phyloP scores from a whole-genome alignment of 345 rosid genomes.

The Corymbia maculata region DNA sequence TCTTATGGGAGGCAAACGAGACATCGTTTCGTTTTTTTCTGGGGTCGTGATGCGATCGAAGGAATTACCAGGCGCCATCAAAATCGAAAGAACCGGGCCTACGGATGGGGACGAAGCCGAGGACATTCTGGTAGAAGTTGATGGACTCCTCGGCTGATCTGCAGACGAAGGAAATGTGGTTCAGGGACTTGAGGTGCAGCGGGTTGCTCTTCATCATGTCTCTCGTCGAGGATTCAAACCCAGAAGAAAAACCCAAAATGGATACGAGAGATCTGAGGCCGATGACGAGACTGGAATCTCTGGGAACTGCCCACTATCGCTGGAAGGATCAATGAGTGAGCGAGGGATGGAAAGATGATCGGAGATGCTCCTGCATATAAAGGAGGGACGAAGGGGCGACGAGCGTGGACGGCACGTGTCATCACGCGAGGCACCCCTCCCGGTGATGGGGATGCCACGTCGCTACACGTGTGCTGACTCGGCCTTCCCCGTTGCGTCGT shows the following conservation, averaged over 20 bases:
- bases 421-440: background rate
- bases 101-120: slow-evolving; percentile 70
- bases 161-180: slow-evolving; percentile 69
- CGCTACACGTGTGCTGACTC: background rate
- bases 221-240: background rate
- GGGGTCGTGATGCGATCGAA: background rate
- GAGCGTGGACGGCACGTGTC: background rate
- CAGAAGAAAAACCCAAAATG: too few species aligned
- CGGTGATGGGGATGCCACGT: background rate
- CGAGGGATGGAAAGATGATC: background rate
- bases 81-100: slow-evolving; percentile 88
- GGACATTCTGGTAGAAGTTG: slow-evolving; percentile 57
- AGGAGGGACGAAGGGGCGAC: background rate
- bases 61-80: slow-evolving; percentile 76
- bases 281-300: background rate
- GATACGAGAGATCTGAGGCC: background rate
- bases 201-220: slow-evolving; percentile 45
- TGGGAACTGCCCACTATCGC: background rate
- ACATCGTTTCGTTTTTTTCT: background rate
- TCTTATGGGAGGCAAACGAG: background rate
- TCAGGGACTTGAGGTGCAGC: slow-evolving; percentile 63
- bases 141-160: slow-evolving; percentile 59
- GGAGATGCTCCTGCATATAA: background rate
- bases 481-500: background rate
- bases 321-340: background rate